phyloP scores from a whole-genome alignment of 2,329 filamentous ascomycete genomes.

The Pseudocercospora pini-densiflorae region DNA sequence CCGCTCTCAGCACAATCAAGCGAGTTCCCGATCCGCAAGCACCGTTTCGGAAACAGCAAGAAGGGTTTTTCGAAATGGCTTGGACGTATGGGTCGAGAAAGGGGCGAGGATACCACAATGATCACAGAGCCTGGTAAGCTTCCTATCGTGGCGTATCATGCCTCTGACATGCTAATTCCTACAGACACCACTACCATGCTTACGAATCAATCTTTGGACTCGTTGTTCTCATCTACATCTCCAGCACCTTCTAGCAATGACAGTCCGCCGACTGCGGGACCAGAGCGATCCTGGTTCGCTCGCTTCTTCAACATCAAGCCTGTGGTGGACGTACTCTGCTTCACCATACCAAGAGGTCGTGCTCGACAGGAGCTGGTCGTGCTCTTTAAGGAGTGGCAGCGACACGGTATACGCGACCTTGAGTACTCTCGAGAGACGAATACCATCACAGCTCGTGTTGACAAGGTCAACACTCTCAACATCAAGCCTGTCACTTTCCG shows the following conservation, averaged over 20 bases:
- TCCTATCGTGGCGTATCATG: background rate
- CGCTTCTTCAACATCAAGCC: constrained; percentile 90
- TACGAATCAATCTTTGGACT: constrained; percentile 34
- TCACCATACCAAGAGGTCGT: constrained; percentile 71
- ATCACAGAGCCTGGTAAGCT: constrained; percentile 27
- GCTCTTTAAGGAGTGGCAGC: constrained; percentile 75
- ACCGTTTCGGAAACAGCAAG: constrained; percentile 43
- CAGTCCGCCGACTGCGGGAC: constrained; percentile 41
- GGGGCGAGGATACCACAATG: constrained; percentile 28
- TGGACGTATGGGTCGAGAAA: constrained; percentile 52
- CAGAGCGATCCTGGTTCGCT: constrained; percentile 79
- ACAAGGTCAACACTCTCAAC: constrained; percentile 75
- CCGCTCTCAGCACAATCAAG: constrained; percentile 41
- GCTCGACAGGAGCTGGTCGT: constrained; percentile 77
- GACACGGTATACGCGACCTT: constrained; percentile 78
- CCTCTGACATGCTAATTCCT: constrained; percentile 9
- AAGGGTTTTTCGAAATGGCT: constrained; percentile 59
- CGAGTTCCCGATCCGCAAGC: constrained; percentile 51
- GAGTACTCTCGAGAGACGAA: constrained; percentile 78
- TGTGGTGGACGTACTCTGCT: constrained; percentile 73
- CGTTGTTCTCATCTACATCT: constrained; percentile 39
- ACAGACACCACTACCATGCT: constrained; percentile 34
- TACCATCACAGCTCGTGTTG: constrained; percentile 78
- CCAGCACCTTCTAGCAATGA: constrained; percentile 57
- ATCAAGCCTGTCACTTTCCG: constrained; percentile 90